Base-by-base conservation (phyloP, 257 asterid genomes). In the Nicotiana tomentosiformis region DNA sequence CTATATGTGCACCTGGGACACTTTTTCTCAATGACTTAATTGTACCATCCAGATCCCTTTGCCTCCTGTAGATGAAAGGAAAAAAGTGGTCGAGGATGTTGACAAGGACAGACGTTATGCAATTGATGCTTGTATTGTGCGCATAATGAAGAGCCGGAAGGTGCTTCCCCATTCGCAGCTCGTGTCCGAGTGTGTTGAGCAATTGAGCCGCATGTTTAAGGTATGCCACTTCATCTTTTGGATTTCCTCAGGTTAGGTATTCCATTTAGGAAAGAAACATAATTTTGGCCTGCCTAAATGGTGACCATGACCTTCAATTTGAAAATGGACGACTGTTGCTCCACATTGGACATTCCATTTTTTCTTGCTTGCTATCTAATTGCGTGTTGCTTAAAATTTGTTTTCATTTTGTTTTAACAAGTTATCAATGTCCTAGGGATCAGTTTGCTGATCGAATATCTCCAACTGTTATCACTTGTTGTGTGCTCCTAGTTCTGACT, bases 61-160 rank as follows among this genome's bases (percentile, higher is more conserved):
- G 81, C 91, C 92, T n/a, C 87, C 86, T 5, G 88, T 84, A 62
- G 92, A 91, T 61, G 92, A 91, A 65, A 90, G 88, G 85, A 91
- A 89, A 80, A 90, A 88, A 85, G 88, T 90, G 35, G 89, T 86
- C n/a, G 93, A 91, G 61, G 90, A 84, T 80, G 92, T 92, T 26
- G 89, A 85, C 78, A 88, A 87, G 65, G 93, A 88, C 69, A 87
- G 94, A 78, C 85, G 89, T 10, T 85, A 84, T 78, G 85, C 89
- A 26, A 90, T 90, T 37, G 95, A 91, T 77, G 93, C 93, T 0
- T 81, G 91, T 35, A 66, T 91, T 43, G 93, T 90, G 55, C 92
- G 93, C 46, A 90, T 91, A 56, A 91, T 91, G 93, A 91, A 91
- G 84, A 87, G 92, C n/a, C 87, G 92, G 4, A 92, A 89, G 81